Evolutionary conservation across 2,329 filamentous ascomycete genomes (phyloP).

Genomic region (Fusarium decemcellulare): DNA sequence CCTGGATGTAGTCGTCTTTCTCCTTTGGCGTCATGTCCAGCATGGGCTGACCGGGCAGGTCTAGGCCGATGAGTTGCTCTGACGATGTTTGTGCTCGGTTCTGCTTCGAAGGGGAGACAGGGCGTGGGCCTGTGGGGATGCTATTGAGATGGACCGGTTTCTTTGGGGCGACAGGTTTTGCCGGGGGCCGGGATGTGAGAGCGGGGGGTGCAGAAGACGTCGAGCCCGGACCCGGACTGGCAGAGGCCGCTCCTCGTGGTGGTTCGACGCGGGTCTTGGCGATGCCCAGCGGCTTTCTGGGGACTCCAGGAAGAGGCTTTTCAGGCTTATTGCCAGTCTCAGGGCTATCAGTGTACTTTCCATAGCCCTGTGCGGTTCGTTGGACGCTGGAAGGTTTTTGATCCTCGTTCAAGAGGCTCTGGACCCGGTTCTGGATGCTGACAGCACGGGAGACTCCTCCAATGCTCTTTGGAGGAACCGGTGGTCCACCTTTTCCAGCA

Average conservation of each 20-base stretch:
- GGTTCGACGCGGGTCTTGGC: slow-evolving; percentile 49
- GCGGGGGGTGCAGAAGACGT: slow-evolving; percentile 43
- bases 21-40: slow-evolving; percentile 70
- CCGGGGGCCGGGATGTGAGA: slow-evolving; percentile 45
- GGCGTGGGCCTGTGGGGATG: slow-evolving; percentile 60
- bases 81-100: slow-evolving; percentile 42
- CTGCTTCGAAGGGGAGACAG: slow-evolving; percentile 62
- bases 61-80: slow-evolving; percentile 60
- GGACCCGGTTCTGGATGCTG: slow-evolving; percentile 93
- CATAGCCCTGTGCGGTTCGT: slow-evolving; percentile 89
- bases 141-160: slow-evolving; percentile 75
- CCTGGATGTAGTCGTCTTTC: slow-evolving; percentile 74
- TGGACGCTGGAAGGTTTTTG: slow-evolving; percentile 71
- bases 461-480: slow-evolving; percentile 67
- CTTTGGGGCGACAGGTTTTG: slow-evolving; percentile 69
- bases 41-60: slow-evolving; percentile 63
- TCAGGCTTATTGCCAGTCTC: slow-evolving; percentile 54
- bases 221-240: slow-evolving; percentile 18
- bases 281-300: slow-evolving; percentile 65
- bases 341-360: slow-evolving; percentile 80
- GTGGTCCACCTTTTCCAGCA: slow-evolving; percentile 56
- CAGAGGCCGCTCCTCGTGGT: slow-evolving; percentile 33
- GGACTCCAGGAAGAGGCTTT: slow-evolving; percentile 60
- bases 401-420: slow-evolving; percentile 86
- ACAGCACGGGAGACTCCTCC: slow-evolving; percentile 76